Evolutionary conservation across 169 alveolate species (phyloP), one percentile per base, ranked within the genome.

Genomic region (Plasmodium malariae): DNA sequence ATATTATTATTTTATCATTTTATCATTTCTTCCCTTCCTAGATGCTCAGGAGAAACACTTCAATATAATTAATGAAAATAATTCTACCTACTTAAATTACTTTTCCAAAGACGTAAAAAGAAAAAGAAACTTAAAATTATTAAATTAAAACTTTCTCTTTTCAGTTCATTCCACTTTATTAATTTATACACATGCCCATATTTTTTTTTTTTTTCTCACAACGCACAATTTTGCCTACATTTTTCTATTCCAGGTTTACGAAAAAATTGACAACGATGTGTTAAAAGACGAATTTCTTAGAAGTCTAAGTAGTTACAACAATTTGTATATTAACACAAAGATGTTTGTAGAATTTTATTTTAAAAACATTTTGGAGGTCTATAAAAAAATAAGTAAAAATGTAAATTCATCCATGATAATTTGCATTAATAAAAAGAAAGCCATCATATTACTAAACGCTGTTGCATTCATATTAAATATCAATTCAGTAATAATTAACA

Each of bases 331-430:
- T 17, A 83, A 83, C 70, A 43, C 91, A 21, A 83, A 83, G n/a
- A 26, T 67, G 71, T 83, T 83, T 60, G 91, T 83, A 21, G 91
- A 83, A 83, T 83, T 83, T 45, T 83, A 83, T 59, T 83, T 83
- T 45, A 55, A 17, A 30, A 83, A 51, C 6, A 65, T 83, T 14
- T 1, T 83, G 34, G 85, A 83, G 14, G 37, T 54, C 17, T 67
- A 83, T 72, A 83, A 67, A 51, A 65, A 83, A 57, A 67, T 83
- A 67, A 65, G 62, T 54, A 83, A 83, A 65, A 83, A 83, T 45
- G 34, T 67, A 36, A 67, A 83, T 36, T 45, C 91, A 21, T 83
- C 91, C 9, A 83, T 83, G 91, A 67, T 83, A 24, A 67, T 83
- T 36, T 83, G 91, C 17, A 83, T 67, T 70, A 83, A 83, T 45